phyloP scores from a whole-genome alignment of 495 filamentous ascomycete genomes.

The Hypoxylon rickii region DNA sequence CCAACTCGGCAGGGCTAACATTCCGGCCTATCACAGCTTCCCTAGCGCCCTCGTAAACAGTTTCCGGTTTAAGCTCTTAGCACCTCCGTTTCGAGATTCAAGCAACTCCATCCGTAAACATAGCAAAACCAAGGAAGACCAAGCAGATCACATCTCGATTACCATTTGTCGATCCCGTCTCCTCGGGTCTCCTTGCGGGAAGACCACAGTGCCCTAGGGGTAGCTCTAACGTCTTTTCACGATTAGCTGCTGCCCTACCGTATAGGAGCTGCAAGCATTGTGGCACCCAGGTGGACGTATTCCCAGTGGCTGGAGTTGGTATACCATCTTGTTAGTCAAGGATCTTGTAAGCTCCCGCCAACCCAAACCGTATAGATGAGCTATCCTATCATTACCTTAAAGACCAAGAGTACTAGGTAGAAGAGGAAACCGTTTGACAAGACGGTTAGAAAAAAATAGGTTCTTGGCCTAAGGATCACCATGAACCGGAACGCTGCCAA shows the following conservation, averaged over 20 bases:
- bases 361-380: constrained; percentile 28
- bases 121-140: too few species aligned
- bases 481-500: constrained; percentile 38
- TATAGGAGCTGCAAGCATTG: constrained; percentile 25
- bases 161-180: constrained; percentile 6
- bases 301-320: constrained; percentile 29
- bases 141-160: constrained; percentile 4
- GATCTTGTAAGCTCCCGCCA: constrained; percentile 28
- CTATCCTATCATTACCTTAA: constrained; percentile 12
- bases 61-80: constrained; percentile 23
- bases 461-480: constrained; percentile 40
- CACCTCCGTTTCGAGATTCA: constrained; percentile 20
- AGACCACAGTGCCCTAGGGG: too few species aligned
- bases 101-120: constrained; percentile 24
- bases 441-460: constrained; percentile 33
- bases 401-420: constrained; percentile 10
- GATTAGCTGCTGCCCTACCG: constrained; percentile 29
- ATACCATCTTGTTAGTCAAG: constrained; percentile 19
- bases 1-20: constrained; percentile 36
- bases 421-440: constrained; percentile 22
- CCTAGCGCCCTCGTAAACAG: constrained; percentile 20
- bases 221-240: constrained; percentile 7
- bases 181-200: too few species aligned
- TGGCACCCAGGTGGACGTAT: constrained; percentile 14
- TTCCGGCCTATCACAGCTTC: constrained; percentile 11